Conservation (phyloP, 1,284 basidiomycete species). For the Heterobasidion annosum region DNA sequence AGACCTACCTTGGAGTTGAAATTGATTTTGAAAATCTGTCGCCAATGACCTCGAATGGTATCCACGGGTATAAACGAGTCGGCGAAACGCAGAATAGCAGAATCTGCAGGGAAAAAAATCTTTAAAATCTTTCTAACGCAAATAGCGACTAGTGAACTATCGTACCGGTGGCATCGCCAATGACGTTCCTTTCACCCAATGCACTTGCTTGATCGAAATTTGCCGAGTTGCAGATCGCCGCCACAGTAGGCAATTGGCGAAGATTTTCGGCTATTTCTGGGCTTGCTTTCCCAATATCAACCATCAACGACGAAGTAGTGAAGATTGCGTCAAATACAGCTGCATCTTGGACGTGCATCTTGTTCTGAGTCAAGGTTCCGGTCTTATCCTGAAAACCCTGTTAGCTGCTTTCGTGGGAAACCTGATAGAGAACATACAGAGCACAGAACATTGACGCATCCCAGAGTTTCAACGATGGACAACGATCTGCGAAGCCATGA, state of each 20-base stretch:
- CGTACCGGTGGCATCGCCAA: slow-evolving; percentile 55
- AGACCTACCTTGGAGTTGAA: slow-evolving; percentile 40
- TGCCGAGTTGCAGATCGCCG: slow-evolving; percentile 53
- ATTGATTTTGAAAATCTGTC: slow-evolving; percentile 26
- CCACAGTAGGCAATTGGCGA: slow-evolving; percentile 28
- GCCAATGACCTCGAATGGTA: slow-evolving; percentile 18
- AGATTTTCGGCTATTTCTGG: slow-evolving; percentile 11
- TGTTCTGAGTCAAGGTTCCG: slow-evolving; percentile 44
- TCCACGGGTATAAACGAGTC: slow-evolving; percentile 25
- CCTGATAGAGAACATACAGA: slow-evolving; percentile 18
- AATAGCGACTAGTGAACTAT: not conserved
- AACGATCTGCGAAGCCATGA: slow-evolving; percentile 9
- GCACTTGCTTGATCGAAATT: slow-evolving; percentile 29
- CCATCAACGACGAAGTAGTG: slow-evolving; percentile 6
- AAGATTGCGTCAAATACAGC: slow-evolving; percentile 33
- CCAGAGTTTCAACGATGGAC: slow-evolving; percentile 36
- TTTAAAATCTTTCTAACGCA: not conserved
- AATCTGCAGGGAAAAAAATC: slow-evolving; percentile 23
- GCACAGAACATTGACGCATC: slow-evolving; percentile 32
- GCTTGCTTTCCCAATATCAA: slow-evolving; percentile 3
- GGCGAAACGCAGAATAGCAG: slow-evolving; percentile 47
- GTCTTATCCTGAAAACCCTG: slow-evolving; percentile 24
- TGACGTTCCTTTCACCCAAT: slow-evolving; percentile 31
- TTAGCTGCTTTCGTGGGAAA: not conserved
- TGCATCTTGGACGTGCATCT: slow-evolving; percentile 29